These are phyloP conservation scores for Umbelopsis ramanniana DNA, from an alignment of 192 early-diverging fungal genomes.

Conservation along the genomic window DNA sequence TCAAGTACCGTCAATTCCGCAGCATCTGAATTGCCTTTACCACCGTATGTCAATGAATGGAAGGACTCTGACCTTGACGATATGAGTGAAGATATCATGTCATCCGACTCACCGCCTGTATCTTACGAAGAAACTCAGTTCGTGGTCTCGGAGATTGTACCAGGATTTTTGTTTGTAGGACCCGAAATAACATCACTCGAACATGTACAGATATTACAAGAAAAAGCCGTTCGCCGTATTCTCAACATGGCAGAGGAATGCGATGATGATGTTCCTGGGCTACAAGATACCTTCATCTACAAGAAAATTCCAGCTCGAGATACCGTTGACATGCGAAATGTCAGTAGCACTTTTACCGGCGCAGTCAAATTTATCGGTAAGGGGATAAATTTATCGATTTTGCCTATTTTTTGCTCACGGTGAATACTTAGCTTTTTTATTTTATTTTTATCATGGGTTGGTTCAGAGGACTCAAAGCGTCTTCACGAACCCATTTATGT, in stretches of 20 bases:
- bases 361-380: slow-evolving; percentile 75
- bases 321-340: slow-evolving; percentile 66
- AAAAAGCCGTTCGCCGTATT: slow-evolving; percentile 65
- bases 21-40: neutral
- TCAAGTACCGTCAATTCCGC: neutral
- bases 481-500: slow-evolving; percentile 64
- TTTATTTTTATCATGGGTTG: neutral
- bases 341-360: slow-evolving; percentile 58
- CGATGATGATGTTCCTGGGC: slow-evolving; percentile 47
- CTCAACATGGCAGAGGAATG: slow-evolving; percentile 84
- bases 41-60: slow-evolving; percentile 6
- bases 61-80: neutral
- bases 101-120: slow-evolving; percentile 27
- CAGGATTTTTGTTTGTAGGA: slow-evolving; percentile 67
- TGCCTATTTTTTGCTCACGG: neutral
- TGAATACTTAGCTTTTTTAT: neutral
- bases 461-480: slow-evolving; percentile 36
- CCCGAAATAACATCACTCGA: slow-evolving; percentile 64
- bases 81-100: neutral
- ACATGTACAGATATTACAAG: slow-evolving; percentile 55
- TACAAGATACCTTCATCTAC: slow-evolving; percentile 47
- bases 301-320: slow-evolving; percentile 62
- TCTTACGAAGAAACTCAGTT: slow-evolving; percentile 43
- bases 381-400: neutral
- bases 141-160: slow-evolving; percentile 60